Conservation (phyloP, 805 yeast species). For the Ogataea philodendri region DNA sequence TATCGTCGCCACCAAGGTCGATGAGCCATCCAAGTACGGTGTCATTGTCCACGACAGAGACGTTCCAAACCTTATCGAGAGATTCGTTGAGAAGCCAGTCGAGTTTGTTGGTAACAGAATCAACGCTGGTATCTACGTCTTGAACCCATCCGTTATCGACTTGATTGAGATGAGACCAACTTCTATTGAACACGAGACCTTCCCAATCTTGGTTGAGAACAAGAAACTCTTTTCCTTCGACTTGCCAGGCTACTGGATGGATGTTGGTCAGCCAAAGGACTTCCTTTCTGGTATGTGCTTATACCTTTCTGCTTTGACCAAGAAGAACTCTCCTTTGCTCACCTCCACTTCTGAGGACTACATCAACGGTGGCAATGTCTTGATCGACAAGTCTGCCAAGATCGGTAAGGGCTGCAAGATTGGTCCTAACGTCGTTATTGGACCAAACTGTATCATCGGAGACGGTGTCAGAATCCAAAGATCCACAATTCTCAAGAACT, state of each 20-base stretch:
- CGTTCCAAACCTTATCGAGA: slow-evolving; percentile 91
- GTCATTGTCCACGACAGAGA: slow-evolving; percentile 97
- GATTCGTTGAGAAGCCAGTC: slow-evolving; percentile 99
- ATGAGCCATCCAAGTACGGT: slow-evolving; percentile 99
- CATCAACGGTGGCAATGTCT: slow-evolving; percentile 87
- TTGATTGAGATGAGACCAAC: slow-evolving; percentile 97
- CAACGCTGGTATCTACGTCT: slow-evolving; percentile 97
- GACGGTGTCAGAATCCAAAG: slow-evolving; percentile 98
- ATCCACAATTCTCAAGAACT: slow-evolving; percentile 88
- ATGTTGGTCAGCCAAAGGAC: slow-evolving; percentile 99
- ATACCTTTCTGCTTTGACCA: slow-evolving; percentile 82
- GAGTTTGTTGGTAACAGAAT: slow-evolving; percentile 99
- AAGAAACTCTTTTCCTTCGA: slow-evolving; percentile 91
- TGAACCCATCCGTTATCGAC: slow-evolving; percentile 97
- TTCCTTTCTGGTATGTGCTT: slow-evolving; percentile 93
- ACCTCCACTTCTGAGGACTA: slow-evolving; percentile 59
- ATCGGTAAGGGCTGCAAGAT: slow-evolving; percentile 90
- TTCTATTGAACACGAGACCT: slow-evolving; percentile 98
- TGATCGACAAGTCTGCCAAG: slow-evolving; percentile 93
- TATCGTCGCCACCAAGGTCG: slow-evolving; percentile 98
- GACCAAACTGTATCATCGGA: slow-evolving; percentile 93
- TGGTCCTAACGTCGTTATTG: slow-evolving; percentile 97
- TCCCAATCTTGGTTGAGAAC: slow-evolving; percentile 92
- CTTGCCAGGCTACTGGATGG: slow-evolving; percentile 99
- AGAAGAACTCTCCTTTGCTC: slow-evolving; percentile 71